Evolutionary conservation across 345 rosid species (phyloP).

Genomic region (Abelmoschus esculentus): DNA sequence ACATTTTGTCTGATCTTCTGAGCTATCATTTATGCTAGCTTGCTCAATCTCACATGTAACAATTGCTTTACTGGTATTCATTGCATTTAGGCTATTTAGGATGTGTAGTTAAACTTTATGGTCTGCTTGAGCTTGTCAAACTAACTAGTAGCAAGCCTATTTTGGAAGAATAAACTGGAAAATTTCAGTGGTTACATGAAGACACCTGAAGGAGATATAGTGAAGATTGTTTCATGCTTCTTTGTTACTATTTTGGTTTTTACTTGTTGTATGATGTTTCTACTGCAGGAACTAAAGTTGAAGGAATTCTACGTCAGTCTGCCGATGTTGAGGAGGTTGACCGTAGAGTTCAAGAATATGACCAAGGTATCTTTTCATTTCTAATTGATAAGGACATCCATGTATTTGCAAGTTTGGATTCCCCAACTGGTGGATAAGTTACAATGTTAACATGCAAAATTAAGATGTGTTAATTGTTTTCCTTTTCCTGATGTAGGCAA

Average conservation of each 20-base stretch:
- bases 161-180: background rate
- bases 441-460: slow-evolving; percentile 1
- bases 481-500: slow-evolving; percentile 45
- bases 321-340: slow-evolving; percentile 99
- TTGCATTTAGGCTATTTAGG: background rate
- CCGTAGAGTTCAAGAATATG: slow-evolving; percentile 87
- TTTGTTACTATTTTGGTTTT: background rate
- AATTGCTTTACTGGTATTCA: background rate
- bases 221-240: background rate
- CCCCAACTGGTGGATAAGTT: slow-evolving; percentile 2
- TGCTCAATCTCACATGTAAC: background rate
- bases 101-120: background rate
- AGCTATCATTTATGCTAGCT: background rate
- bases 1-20: background rate
- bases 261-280: slow-evolving; percentile 13
- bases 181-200: background rate
- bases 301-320: slow-evolving; percentile 86
- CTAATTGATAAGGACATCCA: slow-evolving; percentile 7
- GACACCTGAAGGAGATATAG: background rate
- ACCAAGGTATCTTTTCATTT: slow-evolving; percentile 51
- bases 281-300: slow-evolving; percentile 66
- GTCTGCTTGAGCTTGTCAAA: background rate
- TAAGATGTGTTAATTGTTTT: slow-evolving; percentile 10
- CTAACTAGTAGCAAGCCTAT: background rate
- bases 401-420: slow-evolving; percentile 1